phyloP scores from a whole-genome alignment of 176 grass and related monocot genomes.

The Canna indica region DNA sequence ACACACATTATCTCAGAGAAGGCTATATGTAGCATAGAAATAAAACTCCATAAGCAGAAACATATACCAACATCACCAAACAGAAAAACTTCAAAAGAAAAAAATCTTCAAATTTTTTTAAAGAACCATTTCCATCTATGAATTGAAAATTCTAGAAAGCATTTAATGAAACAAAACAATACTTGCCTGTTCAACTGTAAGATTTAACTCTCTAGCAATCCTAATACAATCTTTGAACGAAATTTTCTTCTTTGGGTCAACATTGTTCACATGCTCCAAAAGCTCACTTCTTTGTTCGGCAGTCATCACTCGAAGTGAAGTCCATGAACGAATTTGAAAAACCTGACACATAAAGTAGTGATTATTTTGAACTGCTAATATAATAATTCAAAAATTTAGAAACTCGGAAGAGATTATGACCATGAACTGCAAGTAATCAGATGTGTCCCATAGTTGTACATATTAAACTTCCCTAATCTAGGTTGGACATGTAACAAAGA shows the following conservation, averaged over 20 bases:
- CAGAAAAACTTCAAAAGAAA: no score
- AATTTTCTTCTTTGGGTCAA: constrained; percentile 53
- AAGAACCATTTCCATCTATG: no score
- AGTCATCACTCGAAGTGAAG: constrained; percentile 82
- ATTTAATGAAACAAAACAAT: not conserved
- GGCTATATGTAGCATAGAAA: not conserved
- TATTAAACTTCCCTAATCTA: not conserved
- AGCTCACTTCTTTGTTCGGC: constrained; percentile 65
- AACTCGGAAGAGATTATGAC: not conserved
- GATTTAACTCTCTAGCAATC: constrained; percentile 81
- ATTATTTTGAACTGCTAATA: not conserved
- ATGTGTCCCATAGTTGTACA: not conserved
- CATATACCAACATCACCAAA: no score
- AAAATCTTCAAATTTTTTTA: no score
- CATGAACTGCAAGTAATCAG: not conserved
- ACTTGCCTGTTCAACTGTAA: constrained; percentile 77
- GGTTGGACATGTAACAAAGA: not conserved
- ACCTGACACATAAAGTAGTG: constrained; percentile 33
- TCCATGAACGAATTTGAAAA: constrained; percentile 66
- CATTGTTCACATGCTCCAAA: constrained; percentile 40
- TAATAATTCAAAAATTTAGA: not conserved
- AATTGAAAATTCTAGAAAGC: no score
- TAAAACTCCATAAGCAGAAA: not conserved
- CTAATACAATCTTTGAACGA: constrained; percentile 65
- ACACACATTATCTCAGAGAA: not conserved